Conservation (phyloP, 2,329 filamentous ascomycete genomes). For the Calonectria hongkongensis region DNA sequence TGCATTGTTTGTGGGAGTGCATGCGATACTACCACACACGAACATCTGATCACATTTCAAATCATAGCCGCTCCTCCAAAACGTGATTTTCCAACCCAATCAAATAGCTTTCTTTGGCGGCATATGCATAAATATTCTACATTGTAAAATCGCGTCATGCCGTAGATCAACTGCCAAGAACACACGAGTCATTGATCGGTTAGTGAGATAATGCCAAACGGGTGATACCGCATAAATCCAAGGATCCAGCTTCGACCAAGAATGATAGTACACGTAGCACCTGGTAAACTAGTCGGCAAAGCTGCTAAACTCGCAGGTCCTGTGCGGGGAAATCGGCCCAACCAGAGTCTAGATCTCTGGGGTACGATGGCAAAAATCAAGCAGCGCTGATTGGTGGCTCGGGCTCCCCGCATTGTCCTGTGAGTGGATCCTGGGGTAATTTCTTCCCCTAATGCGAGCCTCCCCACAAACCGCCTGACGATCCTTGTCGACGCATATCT, state of each 20-base stretch:
- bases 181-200: neutral
- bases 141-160: neutral
- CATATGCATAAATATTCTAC: neutral
- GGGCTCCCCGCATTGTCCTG: neutral
- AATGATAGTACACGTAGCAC: neutral
- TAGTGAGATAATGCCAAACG: neutral
- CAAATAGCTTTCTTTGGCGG: neutral
- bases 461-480: neutral
- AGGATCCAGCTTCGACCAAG: neutral
- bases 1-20: neutral
- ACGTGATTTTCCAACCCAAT: neutral
- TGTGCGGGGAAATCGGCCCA: neutral
- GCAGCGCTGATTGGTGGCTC: neutral
- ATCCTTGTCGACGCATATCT: neutral
- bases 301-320: neutral
- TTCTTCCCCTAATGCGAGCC: neutral
- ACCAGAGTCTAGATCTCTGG: neutral
- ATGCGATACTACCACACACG: neutral
- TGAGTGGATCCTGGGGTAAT: neutral
- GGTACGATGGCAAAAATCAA: neutral
- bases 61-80: neutral
- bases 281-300: neutral
- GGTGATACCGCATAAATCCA: neutral
- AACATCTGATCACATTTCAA: too few relatives aligned
- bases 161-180: neutral